Evolutionary conservation across 768 basidiomycete genomes (phyloP), one percentile per base, ranked within the genome.

Genomic region (Gymnopilus junonius): DNA sequence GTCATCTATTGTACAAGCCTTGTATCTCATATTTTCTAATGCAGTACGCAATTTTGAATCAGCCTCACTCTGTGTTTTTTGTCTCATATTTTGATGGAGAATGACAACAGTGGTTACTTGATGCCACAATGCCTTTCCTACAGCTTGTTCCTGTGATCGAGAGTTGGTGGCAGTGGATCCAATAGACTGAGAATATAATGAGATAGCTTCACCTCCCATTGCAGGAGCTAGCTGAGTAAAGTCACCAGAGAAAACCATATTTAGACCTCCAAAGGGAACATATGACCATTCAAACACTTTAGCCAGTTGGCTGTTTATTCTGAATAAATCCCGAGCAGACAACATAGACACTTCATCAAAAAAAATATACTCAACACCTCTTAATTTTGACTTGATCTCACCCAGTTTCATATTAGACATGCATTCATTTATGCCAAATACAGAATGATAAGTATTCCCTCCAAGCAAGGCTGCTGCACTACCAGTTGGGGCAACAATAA

Each of bases 221-320:
- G 62, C 71, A 39, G 76, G 81, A 1, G 78, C 79, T 2, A 82
- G 67, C 58, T 82, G 81, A 7, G 75, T 79, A 74, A 83, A 81
- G 65, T 82, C 80, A 6, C 81, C 79, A 8, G 78, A 77, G n/a
- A n/a, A n/a, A n/a, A n/a, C n/a, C n/a, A n/a, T n/a, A n/a, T n/a
- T n/a, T n/a, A n/a, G n/a, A n/a, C n/a, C n/a, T n/a, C n/a, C n/a
- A n/a, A n/a, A n/a, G n/a, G n/a, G n/a, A n/a, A n/a, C n/a, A n/a
- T n/a, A n/a, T n/a, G n/a, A n/a, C n/a, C n/a, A n/a, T n/a, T n/a
- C n/a, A n/a, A n/a, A n/a, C n/a, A n/a, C n/a, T n/a, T n/a, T n/a
- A n/a, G n/a, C n/a, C n/a, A n/a, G n/a, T n/a, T n/a, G n/a, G n/a
- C n/a, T n/a, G n/a, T n/a, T n/a, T n/a, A n/a, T n/a, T n/a, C n/a